These are phyloP conservation scores for Colletotrichum karsti DNA, from an alignment of 2,329 filamentous ascomycete genomes.

Conservation along the genomic window DNA sequence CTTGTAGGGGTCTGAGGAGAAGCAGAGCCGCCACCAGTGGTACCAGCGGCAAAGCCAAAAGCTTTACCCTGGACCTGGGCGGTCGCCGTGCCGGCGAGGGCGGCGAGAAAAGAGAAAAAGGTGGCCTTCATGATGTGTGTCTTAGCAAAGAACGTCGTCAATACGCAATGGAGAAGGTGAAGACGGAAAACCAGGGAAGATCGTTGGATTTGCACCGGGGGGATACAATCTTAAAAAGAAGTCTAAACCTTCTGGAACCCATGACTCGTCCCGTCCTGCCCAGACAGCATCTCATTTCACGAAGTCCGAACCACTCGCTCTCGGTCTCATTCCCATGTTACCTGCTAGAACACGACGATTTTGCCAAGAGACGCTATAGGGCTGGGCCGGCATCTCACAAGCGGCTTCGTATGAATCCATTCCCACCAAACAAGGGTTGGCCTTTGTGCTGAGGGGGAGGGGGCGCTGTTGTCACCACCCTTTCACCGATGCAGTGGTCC, in stretches of 20 bases:
- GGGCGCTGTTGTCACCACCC: not conserved
- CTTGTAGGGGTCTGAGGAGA: conserved; percentile 47
- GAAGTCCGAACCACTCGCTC: not conserved
- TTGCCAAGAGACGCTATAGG: not conserved
- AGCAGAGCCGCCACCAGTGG: conserved; percentile 61
- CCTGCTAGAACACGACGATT: not conserved
- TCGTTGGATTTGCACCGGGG: too few species aligned
- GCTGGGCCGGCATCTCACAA: conserved; percentile 1
- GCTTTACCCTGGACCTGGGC: conserved; percentile 38
- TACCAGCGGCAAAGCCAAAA: conserved; percentile 45
- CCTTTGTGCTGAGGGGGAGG: not conserved
- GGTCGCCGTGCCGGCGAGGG: conserved; percentile 30
- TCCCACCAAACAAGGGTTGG: conserved; percentile 4
- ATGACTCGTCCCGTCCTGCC: not conserved
- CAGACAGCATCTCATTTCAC: not conserved
- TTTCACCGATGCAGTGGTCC: not conserved
- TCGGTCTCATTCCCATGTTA: too few species aligned
- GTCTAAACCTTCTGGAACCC: not conserved
- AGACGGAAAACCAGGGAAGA: not conserved
- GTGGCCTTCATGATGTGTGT: conserved; percentile 6
- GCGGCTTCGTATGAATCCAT: not conserved
- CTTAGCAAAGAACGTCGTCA: not conserved
- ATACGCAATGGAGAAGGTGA: not conserved
- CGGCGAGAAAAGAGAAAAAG: conserved; percentile 30
- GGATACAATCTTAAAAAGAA: not conserved